A percentile compares a stretch with the other conserved stretches of the same genome.
These are phyloP conservation scores for Eucalyptus fibrosa DNA, from an alignment of 345 rosid genomes.

Conservation along the genomic window DNA sequence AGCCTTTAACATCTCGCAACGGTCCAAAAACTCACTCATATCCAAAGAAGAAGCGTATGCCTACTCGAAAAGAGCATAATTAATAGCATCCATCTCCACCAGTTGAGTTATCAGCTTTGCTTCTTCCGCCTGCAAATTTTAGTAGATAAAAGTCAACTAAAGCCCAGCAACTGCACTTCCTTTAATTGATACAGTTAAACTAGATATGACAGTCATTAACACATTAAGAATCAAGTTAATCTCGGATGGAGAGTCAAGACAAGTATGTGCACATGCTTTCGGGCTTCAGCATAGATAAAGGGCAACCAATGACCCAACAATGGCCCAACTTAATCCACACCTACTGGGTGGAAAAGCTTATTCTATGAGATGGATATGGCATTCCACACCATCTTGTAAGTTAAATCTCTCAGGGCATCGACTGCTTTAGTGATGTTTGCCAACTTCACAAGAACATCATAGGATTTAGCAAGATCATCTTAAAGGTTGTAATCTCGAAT, in stretches of 20 bases:
- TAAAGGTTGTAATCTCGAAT: conserved; percentile 48
- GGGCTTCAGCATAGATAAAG: background rate
- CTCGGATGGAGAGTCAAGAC: background rate
- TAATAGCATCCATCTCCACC: no score
- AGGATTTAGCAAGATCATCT: conserved; percentile 59
- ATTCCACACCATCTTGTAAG: conserved; percentile 41
- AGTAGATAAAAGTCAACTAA: no score
- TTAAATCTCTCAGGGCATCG: conserved; percentile 58
- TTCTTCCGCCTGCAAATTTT: no score
- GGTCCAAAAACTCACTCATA: no score
- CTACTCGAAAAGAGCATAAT: no score
- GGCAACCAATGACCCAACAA: background rate
- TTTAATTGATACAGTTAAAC: no score
- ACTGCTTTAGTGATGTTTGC: conserved; percentile 45
- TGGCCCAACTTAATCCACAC: background rate
- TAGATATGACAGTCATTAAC: background rate
- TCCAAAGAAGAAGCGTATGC: no score
- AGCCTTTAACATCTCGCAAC: no score
- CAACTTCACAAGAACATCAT: conserved; percentile 46
- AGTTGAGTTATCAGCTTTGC: no score
- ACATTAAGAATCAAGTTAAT: background rate
- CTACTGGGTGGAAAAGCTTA: background rate
- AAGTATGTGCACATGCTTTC: background rate
- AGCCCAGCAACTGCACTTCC: no score
- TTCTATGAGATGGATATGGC: background rate